Base-by-base conservation (phyloP, 768 basidiomycete species). In the Serpula lacrymans region DNA sequence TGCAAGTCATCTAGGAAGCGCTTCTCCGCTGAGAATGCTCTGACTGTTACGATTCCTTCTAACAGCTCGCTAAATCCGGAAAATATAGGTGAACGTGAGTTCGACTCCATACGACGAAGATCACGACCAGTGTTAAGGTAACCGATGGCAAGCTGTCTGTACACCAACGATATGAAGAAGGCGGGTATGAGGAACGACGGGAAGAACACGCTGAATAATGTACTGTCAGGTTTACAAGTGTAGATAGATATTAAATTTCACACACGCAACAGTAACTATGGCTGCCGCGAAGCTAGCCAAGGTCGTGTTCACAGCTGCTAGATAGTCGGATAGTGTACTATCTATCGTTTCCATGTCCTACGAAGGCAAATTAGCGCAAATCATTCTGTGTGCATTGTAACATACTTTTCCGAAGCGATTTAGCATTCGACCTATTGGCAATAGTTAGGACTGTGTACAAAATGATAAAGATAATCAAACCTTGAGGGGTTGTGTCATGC, bases 31-130 rank as follows among this genome's bases (percentile, higher is more conserved):
- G 86, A 83, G 65, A 95, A 97, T 0, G 93, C 93, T 42, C 93
- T 77, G 28, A 95, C 87, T 4, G 91, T 92, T n/a, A 92, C 87
- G 31, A 94, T 88, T 16, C 91, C 91, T 38, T 92, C 87, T n/a
- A 95, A 60, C 9, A 93, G 62, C 53, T 91, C 89, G 10, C 78
- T 77, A 48, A 90, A 92, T 40, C 83, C 85, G 6, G 84, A 84
- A 62, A 84, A 89, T 45, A 90, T 89, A 0, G 90, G 87, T 0
- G 85, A 88, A 9, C 88, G 74, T 1, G 84, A 78, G 51, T 89
- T 94, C 1, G 89, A 88, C 58, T 95, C 93, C 82, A 96, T 89
- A 16, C 93, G 75, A 43, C 90, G 77, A 14, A 95, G 65, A 54
- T 93, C 90, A 33, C 91, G 77, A 0, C 88, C 87, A 1, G 87